Evolutionary conservation across 805 yeast species (phyloP), one percentile per base, ranked within the genome.

Genomic region (Teunomyces atbi): DNA sequence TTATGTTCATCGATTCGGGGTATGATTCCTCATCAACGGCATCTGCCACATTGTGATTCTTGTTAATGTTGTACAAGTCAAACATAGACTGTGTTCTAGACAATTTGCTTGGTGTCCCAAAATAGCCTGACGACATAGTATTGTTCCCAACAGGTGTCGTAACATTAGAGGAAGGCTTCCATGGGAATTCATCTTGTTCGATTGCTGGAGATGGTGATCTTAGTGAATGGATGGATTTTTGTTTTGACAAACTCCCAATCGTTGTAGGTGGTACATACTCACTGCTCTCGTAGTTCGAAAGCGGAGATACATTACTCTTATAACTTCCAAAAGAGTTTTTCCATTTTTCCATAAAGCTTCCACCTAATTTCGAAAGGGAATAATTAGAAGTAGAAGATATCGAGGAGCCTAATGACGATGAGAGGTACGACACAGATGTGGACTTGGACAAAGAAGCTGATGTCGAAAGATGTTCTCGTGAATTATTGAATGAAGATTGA

Each of bases 271-370:
- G 57, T 11, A 42, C 49, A 34, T 51, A 45, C 32, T 52, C 58
- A 15, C 42, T 41, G 32, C 33, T 36, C 27, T 49, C 47, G 18
- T 47, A 50, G 32, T 16, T 29, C 4, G 49, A 36, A 27, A 15
- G 6, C 21, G 13, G 13, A 13, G 48, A 41, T 13, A 11, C 21
- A 15, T 30, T 44, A 20, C 45, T 41, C 47, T 43, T 20, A 54
- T 53, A 38, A 47, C 57, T 45, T 3, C 58, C 58, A 28, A 68
- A 59, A 1, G 73, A 64, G 44, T 59, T 61, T 46, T 64, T 65
- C 78, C 79, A 74, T 51, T 69, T 72, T 7, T 74, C 79, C 52
- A 74, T 53, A 48, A 74, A 71, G 42, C 76, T 67, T 19, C 73
- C 66, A 1, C 77, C 76, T 20, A 71, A 47, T 45, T 71, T 69